phyloP scores from a whole-genome alignment of 768 basidiomycete species.

The Amanita fuliginea region DNA sequence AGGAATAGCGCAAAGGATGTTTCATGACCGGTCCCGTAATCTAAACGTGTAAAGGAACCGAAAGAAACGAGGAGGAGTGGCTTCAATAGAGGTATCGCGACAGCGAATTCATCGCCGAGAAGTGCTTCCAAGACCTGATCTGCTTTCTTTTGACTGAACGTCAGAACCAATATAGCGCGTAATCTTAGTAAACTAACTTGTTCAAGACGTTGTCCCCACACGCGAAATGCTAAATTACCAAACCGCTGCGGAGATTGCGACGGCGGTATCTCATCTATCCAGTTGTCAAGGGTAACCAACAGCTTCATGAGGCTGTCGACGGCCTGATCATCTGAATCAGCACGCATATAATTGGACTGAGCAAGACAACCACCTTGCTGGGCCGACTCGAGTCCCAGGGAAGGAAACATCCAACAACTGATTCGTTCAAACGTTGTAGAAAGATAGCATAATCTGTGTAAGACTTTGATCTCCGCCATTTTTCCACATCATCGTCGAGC shows the following conservation, averaged over 20 bases:
- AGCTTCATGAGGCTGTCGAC: conserved; percentile 25
- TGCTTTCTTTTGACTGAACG: conserved; percentile 31
- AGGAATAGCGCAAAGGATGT: conserved; percentile 78
- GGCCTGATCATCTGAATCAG: neutral
- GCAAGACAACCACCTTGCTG: conserved; percentile 22
- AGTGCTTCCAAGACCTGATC: conserved; percentile 37
- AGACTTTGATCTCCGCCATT: conserved; percentile 63
- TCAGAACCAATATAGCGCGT: conserved; percentile 7
- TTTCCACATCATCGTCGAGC: conserved; percentile 59
- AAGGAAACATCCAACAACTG: conserved; percentile 57
- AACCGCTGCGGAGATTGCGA: conserved; percentile 70
- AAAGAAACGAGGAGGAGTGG: conserved; percentile 79
- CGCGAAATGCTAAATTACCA: conserved; percentile 85
- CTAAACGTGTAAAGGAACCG: conserved; percentile 83
- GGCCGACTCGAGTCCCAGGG: conserved; percentile 25
- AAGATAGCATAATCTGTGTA: conserved; percentile 71
- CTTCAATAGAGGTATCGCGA: conserved; percentile 51
- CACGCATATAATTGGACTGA: neutral
- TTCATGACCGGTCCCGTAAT: conserved; percentile 97
- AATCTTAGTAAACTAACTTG: conserved; percentile 35
- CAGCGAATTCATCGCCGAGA: conserved; percentile 31
- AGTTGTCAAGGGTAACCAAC: conserved; percentile 53
- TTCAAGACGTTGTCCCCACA: conserved; percentile 71
- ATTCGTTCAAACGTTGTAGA: conserved; percentile 63
- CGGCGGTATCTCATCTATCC: conserved; percentile 79